Base-by-base conservation (phyloP, 2,329 filamentous ascomycete species). In the Xylariaceae sp. region DNA sequence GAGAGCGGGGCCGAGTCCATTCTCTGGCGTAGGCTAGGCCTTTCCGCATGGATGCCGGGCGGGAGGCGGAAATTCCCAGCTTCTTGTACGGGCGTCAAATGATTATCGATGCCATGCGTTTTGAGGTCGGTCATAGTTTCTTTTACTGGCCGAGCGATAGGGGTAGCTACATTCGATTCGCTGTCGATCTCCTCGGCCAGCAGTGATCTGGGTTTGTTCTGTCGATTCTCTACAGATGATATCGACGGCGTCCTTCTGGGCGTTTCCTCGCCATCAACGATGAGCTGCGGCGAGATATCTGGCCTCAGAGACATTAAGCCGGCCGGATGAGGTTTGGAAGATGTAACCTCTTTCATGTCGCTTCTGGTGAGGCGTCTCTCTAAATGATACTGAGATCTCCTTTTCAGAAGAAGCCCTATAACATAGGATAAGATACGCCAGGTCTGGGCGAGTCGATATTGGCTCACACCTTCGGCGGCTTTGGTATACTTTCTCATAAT, bases 361-460 rank as follows among this genome's bases (percentile, higher is more conserved):
- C 42, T 39, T 28, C 60, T 56, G 11, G 58, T 57, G 21, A 69
- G 55, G 1, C 75, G 64, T 15, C 55, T 48, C 32, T 77, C 63
- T 0, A 74, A 60, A 45, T 81, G 77, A 39, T 73, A 75, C 27
- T 73, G 65, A 1, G 70, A 74, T 18, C 77, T 64, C 19, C 67
- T 63, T 12, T 58, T 59, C 2, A 81, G 60, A 1, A 81, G 59
- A 10, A 77, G 53, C 14, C 61, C 57, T 43, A 77, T 67, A 8
- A 69, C 70, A 46, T 72, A 78, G 0, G 69, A 67, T 14, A 81
- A 49, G 10, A 80, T 64, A 19, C 75, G 68, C 77, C 77, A 81
- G 1, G 75, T 77, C 49, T 81, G 77, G 5, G 77, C 73, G 0
- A 81, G 61, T 1, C 77, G 67, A 47, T 73, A 80, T 30, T 74